Evolutionary conservation across 352 stramenopile genomes (phyloP), one percentile per base, ranked within the genome.

Genomic region (Globisporangium ultimum): DNA sequence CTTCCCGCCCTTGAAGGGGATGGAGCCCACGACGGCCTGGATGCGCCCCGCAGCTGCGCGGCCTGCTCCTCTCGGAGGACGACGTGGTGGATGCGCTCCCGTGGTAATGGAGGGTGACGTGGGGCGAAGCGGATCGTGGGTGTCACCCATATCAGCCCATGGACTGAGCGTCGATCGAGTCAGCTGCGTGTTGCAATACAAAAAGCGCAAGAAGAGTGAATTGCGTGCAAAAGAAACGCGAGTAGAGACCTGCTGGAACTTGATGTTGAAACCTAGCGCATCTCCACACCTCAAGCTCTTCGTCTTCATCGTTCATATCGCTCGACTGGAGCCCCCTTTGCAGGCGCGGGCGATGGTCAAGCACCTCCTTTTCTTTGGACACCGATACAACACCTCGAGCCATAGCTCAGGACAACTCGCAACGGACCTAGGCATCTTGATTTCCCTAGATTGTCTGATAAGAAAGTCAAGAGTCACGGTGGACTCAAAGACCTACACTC

Each of bases 131-230:
- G 50, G 50, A 49, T 64, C 50, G 36, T 53, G 22, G 8, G 22
- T 28, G 8, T 58, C 51, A 1, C 50, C 51, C 3, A n/a, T 32
- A 7, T 58, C 51, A 48, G 48, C 48, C 58, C 58, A 64, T 8
- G 58, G 58, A 42, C 58, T 54, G 12, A 36, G 58, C 24, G 42
- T 42, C 3, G 58, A 59, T 14, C 42, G 58, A 15, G 54, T 51
- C 49, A 64, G 45, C 58, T 64, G 34, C 17, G 24, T 36, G 28
- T 10, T 11, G 28, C 28, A 0, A 36, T 10, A 36, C 28, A 36
- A 36, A 36, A 36, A 6, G 28, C 28, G 8, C 28, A 36, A 8
- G 9, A 36, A 36, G 3, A 36, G 28, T 10, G 28, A 10, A 10
- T 36, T 36, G 28, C 8, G 28, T 10, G 5, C 28, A 36, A 36